Evolutionary conservation across 352 stramenopile species (phyloP), one percentile per base, ranked within the genome.

Genomic region (Phytophthora tentaculata): DNA sequence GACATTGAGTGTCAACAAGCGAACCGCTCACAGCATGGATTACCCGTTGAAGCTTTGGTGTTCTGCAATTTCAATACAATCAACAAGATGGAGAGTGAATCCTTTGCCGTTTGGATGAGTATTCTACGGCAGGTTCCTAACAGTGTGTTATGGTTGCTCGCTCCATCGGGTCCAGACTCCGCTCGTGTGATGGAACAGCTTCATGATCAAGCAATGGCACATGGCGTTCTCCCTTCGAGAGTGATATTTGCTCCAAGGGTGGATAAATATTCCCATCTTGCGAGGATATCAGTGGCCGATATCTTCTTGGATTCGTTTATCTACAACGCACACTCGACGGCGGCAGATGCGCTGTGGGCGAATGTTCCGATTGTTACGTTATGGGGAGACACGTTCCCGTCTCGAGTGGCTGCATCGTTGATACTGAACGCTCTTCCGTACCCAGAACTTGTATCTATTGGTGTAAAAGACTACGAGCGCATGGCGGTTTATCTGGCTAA

Each of bases 251-350:
- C 84, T 2, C 55, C 58, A n/a, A 74, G 81, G 7, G 55, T 83
- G 0, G 29, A 75, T n/a, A 95, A 97, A 53, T 56, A 61, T 5
- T 32, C 61, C 7, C 96, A 99, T 69, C 71, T 98, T 5, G 72
- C 74, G 13, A 83, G 97, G 10, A 67, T 98, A 12, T 68, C 67
- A 5, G 41, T 82, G 13, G 91, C 88, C 0, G 95, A 99, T 69
- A 20, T 99, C 4, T 98, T 98, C 54, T 69, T 99, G n/a, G 97
- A 99, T 67, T 98, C 95, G 14, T 87, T 98, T 45, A 73, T 96
- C 8, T 99, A 99, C 78, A 98, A 96, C 44, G 96, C 96, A n/a
- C 97, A 99, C 68, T 98, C 96, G 13, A 97, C 97, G 2, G 96
- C 94, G 16, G 81, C 86, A 17, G 96, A 99, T 60, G 87, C 88